Evolutionary conservation across 164 flowering plant species (phyloP).

Genomic region (Warburgia ugandensis): DNA sequence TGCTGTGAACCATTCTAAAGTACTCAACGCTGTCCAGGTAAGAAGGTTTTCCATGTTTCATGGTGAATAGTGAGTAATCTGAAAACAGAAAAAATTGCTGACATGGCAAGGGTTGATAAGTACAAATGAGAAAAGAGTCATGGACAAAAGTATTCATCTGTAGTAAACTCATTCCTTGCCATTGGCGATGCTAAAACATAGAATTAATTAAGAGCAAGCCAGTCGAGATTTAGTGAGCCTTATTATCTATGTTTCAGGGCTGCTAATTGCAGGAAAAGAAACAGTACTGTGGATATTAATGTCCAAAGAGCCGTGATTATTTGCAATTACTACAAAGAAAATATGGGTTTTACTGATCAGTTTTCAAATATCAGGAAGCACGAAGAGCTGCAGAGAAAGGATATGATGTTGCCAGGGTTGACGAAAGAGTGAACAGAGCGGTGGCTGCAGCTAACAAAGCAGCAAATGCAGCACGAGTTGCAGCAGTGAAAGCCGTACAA

Average conservation of each 20-base stretch:
- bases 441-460: slow-evolving; percentile 79
- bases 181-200: too few species aligned
- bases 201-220: too few species aligned
- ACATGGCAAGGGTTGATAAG: neutral
- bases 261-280: too few species aligned
- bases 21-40: slow-evolving; percentile 75
- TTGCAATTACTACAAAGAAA: too few species aligned
- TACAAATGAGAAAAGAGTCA: neutral
- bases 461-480: slow-evolving; percentile 96
- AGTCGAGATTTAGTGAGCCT: too few species aligned
- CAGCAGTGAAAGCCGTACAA: slow-evolving; percentile 89
- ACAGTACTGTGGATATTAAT: too few species aligned
- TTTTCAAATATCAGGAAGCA: slow-evolving; percentile 60
- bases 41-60: neutral
- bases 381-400: slow-evolving; percentile 75
- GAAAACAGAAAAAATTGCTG: neutral
- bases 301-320: too few species aligned
- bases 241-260: too few species aligned
- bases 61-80: neutral
- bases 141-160: too few species aligned
- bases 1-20: slow-evolving; percentile 55
- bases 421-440: slow-evolving; percentile 78
- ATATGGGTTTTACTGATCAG: neutral
- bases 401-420: slow-evolving; percentile 52
- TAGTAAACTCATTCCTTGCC: too few species aligned